These are phyloP conservation scores for Pythium graminicola DNA, from an alignment of 352 stramenopile genomes.

Conservation along the genomic window DNA sequence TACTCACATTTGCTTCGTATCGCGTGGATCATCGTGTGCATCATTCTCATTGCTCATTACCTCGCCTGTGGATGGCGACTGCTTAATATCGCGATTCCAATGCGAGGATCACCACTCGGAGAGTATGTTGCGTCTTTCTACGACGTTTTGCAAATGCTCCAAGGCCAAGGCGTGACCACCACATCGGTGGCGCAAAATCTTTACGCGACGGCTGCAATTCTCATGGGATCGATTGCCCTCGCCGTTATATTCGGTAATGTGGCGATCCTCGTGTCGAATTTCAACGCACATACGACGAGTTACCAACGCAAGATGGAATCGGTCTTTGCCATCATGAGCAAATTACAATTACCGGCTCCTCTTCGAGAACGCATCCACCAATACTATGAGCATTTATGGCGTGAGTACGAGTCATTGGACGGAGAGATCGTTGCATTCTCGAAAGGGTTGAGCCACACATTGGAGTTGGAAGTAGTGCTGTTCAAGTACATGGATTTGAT, in stretches of 20 bases:
- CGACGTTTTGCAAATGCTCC: conserved; percentile 37
- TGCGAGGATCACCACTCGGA: not conserved
- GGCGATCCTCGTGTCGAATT: conserved; percentile 54
- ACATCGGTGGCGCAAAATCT: conserved; percentile 30
- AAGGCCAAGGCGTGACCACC: conserved; percentile 40
- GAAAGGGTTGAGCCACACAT: conserved; percentile 40
- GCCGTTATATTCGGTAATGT: conserved; percentile 66
- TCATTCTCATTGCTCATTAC: conserved; percentile 46
- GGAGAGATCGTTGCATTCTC: conserved; percentile 44
- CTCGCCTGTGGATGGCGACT: conserved; percentile 27
- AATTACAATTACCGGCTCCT: conserved; percentile 37
- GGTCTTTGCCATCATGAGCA: conserved; percentile 51
- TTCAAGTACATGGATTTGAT: conserved; percentile 73
- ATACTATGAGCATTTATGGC: conserved; percentile 54
- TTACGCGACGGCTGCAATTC: conserved; percentile 36
- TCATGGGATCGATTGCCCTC: conserved; percentile 52
- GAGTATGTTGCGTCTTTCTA: conserved; percentile 36
- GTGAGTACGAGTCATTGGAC: conserved; percentile 61
- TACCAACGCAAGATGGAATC: conserved; percentile 70
- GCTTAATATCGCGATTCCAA: not conserved
- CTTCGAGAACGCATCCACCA: conserved; percentile 59
- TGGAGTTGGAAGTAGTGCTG: conserved; percentile 51
- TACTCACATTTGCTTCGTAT: conserved; percentile 45
- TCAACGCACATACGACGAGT: conserved; percentile 40
- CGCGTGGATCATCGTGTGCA: conserved; percentile 29